These are phyloP conservation scores for Xylaria cubensis DNA, from an alignment of 495 filamentous ascomycete genomes.

Conservation along the genomic window DNA sequence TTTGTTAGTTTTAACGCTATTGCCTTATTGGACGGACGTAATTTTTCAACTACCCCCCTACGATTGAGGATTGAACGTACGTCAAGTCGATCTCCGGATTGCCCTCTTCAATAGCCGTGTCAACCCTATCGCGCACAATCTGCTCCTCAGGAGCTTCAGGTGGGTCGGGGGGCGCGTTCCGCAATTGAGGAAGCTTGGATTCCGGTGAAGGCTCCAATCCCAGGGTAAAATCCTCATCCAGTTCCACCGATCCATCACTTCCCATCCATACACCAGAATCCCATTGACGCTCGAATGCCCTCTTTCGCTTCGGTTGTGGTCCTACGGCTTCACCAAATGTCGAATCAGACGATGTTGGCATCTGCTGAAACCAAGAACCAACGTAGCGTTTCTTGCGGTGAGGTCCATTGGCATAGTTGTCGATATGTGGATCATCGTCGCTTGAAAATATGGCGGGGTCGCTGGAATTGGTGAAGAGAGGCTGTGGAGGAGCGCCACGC, in stretches of 20 bases:
- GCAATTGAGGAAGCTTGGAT: conserved; percentile 35
- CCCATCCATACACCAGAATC: conserved; percentile 87
- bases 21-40: not conserved
- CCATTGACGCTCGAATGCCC: conserved; percentile 66
- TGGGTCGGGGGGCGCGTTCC: conserved; percentile 26
- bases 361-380: conserved; percentile 75
- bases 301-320: conserved; percentile 49
- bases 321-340: conserved; percentile 44
- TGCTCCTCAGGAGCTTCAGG: conserved; percentile 39
- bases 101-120: conserved; percentile 65
- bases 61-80: conserved; percentile 13
- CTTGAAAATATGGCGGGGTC: conserved; percentile 80
- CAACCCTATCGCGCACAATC: conserved; percentile 49
- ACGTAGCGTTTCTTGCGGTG: conserved; percentile 69
- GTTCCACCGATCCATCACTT: conserved; percentile 61
- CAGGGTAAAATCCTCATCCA: conserved; percentile 41
- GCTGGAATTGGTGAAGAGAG: conserved; percentile 59
- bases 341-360: conserved; percentile 50
- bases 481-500: conserved; percentile 41
- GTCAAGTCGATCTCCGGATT: conserved; percentile 66
- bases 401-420: conserved; percentile 66
- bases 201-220: conserved; percentile 34
- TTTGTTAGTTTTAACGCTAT: conserved; percentile 20
- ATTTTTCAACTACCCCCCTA: not conserved
- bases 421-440: conserved; percentile 75